Percentiles rank a stretch among this genome's conserved stretches.
phyloP scores from a whole-genome alignment of 2,329 filamentous ascomycete species.

The Phaeosphaeria sp. region DNA sequence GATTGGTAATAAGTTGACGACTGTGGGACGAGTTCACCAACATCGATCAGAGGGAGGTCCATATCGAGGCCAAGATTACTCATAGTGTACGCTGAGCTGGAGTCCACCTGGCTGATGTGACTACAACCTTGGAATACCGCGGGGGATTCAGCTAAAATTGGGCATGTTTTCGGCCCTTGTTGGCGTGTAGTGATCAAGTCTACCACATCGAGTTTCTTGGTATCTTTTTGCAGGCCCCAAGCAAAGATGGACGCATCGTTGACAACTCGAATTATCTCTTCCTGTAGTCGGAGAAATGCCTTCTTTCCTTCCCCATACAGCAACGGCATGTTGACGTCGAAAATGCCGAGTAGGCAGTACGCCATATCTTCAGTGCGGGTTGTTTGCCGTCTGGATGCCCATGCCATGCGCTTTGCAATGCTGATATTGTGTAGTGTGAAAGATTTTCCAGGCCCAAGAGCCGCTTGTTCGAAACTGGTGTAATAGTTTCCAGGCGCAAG shows the following conservation, averaged over 20 bases:
- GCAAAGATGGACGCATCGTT: not conserved
- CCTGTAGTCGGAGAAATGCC: not conserved
- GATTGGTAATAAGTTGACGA: no score
- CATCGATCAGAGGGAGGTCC: not conserved
- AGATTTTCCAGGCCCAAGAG: no score
- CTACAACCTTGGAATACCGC: not conserved
- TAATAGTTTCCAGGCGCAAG: not conserved
- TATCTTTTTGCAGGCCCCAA: not conserved
- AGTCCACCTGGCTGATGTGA: not conserved
- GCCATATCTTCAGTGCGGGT: slow-evolving; percentile 20
- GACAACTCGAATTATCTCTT: not conserved
- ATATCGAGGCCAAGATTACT: not conserved
- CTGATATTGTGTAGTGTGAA: no score
- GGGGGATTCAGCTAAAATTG: no score
- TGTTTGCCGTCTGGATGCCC: slow-evolving; percentile 14
- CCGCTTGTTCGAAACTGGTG: no score
- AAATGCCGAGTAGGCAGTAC: slow-evolving; percentile 27
- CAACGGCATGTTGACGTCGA: slow-evolving; percentile 21
- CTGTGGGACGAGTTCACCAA: no score
- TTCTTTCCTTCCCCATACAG: slow-evolving; percentile 3
- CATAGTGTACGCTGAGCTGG: not conserved
- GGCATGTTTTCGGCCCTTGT: no score
- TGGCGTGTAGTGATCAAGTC: no score
- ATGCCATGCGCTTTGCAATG: slow-evolving; percentile 19
- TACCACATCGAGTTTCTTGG: no score